Conservation (phyloP, 1,284 basidiomycete genomes). For the Polyporus tsugae region DNA sequence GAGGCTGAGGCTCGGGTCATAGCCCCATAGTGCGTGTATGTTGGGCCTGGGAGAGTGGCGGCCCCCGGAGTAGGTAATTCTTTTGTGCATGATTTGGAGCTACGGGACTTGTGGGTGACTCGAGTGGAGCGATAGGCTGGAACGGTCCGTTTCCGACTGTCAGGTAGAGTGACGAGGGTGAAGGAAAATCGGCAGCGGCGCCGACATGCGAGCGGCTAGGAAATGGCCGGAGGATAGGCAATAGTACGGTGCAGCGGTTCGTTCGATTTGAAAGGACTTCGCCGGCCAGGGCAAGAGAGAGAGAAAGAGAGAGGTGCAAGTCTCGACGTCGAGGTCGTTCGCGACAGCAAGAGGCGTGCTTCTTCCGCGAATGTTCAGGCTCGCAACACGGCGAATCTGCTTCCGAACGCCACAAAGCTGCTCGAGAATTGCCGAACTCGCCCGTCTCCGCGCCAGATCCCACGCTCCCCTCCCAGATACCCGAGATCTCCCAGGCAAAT, state of each 20-base stretch:
- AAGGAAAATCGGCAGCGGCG: not conserved
- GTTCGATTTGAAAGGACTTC: constrained; percentile 6
- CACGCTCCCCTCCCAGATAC: constrained; percentile 18
- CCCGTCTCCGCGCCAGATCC: not conserved
- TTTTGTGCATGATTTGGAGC: constrained; percentile 7
- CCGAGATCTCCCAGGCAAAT: constrained; percentile 25
- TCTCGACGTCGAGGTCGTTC: constrained; percentile 16
- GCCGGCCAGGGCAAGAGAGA: not conserved
- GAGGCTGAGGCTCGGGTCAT: not conserved
- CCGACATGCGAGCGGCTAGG: not conserved
- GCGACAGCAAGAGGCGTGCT: constrained; percentile 25
- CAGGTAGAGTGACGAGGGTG: not conserved
- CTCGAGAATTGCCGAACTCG: constrained; percentile 31
- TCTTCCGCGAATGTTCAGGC: constrained; percentile 30
- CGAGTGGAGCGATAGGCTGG: constrained; percentile 12
- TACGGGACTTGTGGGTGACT: constrained; percentile 4
- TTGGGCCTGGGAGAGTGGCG: not conserved
- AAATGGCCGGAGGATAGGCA: constrained; percentile 3
- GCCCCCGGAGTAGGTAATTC: not conserved
- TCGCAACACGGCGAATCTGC: constrained; percentile 16
- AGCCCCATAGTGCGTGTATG: not conserved
- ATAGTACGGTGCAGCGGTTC: constrained; percentile 4
- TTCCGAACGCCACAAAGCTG: constrained; percentile 41
- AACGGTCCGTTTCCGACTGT: constrained; percentile 10
- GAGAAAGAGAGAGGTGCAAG: constrained; percentile 5